phyloP scores from a whole-genome alignment of 2,329 filamentous ascomycete species.

The Fusarium sp. region DNA sequence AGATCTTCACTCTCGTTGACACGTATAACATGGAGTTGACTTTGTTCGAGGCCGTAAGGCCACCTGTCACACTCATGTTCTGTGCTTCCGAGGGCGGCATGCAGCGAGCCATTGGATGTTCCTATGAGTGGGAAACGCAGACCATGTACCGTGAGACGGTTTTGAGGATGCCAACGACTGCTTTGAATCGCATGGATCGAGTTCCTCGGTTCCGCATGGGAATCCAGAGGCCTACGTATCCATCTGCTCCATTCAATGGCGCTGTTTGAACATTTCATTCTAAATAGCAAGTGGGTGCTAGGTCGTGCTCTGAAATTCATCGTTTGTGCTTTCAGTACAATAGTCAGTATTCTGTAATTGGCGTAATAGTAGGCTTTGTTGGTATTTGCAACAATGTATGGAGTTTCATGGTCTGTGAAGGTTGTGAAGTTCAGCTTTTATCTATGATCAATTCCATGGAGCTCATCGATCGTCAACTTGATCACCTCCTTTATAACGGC shows the following conservation, averaged over 20 bases:
- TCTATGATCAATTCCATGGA: too few species aligned
- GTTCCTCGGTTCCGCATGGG: conserved; percentile 48
- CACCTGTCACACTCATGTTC: conserved; percentile 49
- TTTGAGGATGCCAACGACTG: conserved; percentile 44
- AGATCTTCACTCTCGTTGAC: conserved; percentile 57
- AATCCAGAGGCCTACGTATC: conserved; percentile 42
- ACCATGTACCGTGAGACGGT: conserved; percentile 51
- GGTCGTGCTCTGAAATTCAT: not conserved
- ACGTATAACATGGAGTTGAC: conserved; percentile 56
- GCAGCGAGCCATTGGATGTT: conserved; percentile 49
- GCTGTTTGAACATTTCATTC: conserved; percentile 18
- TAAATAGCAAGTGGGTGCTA: not conserved
- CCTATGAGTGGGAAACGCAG: conserved; percentile 49
- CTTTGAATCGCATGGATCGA: conserved; percentile 47
- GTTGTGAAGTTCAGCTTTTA: too few species aligned
- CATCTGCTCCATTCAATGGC: conserved; percentile 33
- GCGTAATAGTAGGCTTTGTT: not conserved
- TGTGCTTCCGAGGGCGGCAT: conserved; percentile 50
- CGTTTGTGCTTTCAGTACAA: not conserved
- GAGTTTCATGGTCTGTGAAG: too few species aligned
- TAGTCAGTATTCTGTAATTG: not conserved
- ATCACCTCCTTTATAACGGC: too few species aligned
- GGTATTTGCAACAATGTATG: too few species aligned
- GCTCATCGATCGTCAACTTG: too few species aligned
- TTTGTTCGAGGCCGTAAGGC: conserved; percentile 53